Percentiles rank a stretch among this genome's conserved stretches.
phyloP scores from a whole-genome alignment of 495 filamentous ascomycete genomes.

The Hypomontagnella submonticulosa region DNA sequence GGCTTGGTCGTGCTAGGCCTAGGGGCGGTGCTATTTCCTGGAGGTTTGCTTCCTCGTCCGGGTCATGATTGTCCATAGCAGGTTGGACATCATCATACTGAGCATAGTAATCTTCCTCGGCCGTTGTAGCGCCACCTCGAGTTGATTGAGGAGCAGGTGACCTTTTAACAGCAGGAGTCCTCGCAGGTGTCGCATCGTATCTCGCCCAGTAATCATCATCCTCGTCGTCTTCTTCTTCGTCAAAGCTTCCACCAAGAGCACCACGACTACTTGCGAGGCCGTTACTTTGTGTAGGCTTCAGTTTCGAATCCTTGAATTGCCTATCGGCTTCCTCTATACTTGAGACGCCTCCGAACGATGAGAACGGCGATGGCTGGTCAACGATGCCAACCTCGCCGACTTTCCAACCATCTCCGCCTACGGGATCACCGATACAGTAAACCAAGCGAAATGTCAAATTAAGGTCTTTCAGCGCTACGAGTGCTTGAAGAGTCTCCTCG shows the following conservation, averaged over 20 bases:
- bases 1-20: conserved; percentile 41
- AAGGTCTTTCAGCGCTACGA: conserved; percentile 66
- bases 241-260: conserved; percentile 29
- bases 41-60: conserved; percentile 66
- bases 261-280: conserved; percentile 23
- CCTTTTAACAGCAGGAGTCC: conserved; percentile 74
- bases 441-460: conserved; percentile 63
- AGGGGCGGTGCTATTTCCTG: conserved; percentile 50
- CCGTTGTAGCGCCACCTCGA: conserved; percentile 48
- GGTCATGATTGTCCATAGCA: conserved; percentile 89
- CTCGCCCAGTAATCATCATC: conserved; percentile 95
- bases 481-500: conserved; percentile 83
- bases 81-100: conserved; percentile 90
- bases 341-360: conserved; percentile 52
- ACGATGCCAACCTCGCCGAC: conserved; percentile 79
- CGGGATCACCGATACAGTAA: conserved; percentile 69
- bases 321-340: conserved; percentile 58
- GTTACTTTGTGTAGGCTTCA: conserved; percentile 30
- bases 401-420: conserved; percentile 78
- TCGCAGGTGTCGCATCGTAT: conserved; percentile 86
- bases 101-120: conserved; percentile 84
- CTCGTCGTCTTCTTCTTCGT: conserved; percentile 65
- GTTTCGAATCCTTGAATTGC: conserved; percentile 50
- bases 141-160: conserved; percentile 67
- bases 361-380: conserved; percentile 57